phyloP scores from a whole-genome alignment of 2,329 filamentous ascomycete species.

The Ophidiomyces ophidiicola region DNA sequence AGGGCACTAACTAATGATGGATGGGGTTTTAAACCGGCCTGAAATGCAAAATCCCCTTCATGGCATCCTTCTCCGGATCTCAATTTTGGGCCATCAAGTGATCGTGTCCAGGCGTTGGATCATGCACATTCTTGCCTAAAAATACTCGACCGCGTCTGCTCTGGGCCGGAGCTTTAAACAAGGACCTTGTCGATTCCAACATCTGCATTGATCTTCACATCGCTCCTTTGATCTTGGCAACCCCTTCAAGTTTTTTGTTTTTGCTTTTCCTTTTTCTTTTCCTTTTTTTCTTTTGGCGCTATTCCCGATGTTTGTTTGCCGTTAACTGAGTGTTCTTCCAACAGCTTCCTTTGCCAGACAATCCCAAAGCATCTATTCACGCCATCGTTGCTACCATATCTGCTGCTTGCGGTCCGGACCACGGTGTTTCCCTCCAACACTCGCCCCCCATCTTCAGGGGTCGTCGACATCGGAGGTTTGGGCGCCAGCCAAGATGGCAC shows the following conservation, averaged over 20 bases:
- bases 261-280: conserved; percentile 6
- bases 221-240: conserved; percentile 2
- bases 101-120: too few species aligned
- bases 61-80: too few species aligned
- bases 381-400: conserved; percentile 50
- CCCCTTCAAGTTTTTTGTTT: not conserved
- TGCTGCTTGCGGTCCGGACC: conserved; percentile 52
- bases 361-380: conserved; percentile 52
- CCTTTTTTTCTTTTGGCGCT: conserved; percentile 2
- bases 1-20: too few species aligned
- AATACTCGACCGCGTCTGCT: too few species aligned
- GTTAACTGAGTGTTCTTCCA: conserved; percentile 6
- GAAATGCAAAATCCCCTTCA: too few species aligned
- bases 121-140: too few species aligned
- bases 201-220: conserved; percentile 6
- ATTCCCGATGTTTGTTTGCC: not conserved
- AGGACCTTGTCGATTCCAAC: not conserved
- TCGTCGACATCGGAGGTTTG: conserved; percentile 17
- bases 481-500: conserved; percentile 5
- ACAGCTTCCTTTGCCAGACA: conserved; percentile 35
- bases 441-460: conserved; percentile 9
- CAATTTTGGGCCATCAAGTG: too few species aligned
- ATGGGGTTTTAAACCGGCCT: too few species aligned
- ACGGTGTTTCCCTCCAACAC: conserved; percentile 60
- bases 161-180: too few species aligned